These are phyloP conservation scores for Acorus gramineus DNA, from an alignment of 106 monocot species.

Conservation along the genomic window DNA sequence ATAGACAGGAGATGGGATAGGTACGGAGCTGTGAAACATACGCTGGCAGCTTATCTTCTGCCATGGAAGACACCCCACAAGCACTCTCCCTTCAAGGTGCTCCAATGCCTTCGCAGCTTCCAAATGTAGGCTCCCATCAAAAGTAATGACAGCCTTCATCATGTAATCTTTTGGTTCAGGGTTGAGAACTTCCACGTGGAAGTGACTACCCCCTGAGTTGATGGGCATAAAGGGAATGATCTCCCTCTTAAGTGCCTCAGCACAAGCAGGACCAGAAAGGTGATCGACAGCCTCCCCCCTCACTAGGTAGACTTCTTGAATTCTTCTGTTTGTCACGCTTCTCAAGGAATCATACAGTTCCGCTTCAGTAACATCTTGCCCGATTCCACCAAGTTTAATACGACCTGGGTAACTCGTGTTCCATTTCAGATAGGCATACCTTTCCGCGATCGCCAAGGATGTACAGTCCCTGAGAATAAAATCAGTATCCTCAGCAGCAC, in stretches of 20 bases:
- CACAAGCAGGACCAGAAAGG: constrained; percentile 25
- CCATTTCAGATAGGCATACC: constrained; percentile 30
- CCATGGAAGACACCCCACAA: constrained; percentile 63
- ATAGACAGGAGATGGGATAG: constrained; percentile 54
- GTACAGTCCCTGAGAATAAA: constrained; percentile 39
- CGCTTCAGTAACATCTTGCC: constrained; percentile 45
- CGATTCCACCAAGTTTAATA: constrained; percentile 51
- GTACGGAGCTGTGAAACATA: constrained; percentile 59
- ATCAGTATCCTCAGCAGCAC: constrained; percentile 37
- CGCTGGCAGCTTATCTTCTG: constrained; percentile 80
- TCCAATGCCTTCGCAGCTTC: constrained; percentile 92
- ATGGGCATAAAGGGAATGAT: constrained; percentile 63
- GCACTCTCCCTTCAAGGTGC: constrained; percentile 61
- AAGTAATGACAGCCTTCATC: constrained; percentile 59
- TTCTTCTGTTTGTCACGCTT: constrained; percentile 32
- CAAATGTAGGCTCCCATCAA: constrained; percentile 73
- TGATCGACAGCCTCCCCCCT: constrained; percentile 30
- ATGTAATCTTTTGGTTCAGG: constrained; percentile 44
- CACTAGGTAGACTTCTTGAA: constrained; percentile 35
- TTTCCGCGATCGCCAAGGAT: constrained; percentile 33
- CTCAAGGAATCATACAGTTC: constrained; percentile 50
- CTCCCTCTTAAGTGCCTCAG: constrained; percentile 48
- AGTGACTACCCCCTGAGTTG: constrained; percentile 19
- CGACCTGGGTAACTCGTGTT: constrained; percentile 35
- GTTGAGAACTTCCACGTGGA: constrained; percentile 54